Conservation (phyloP, 805 yeast species). For the Cyberlindnera euphorbiae region DNA sequence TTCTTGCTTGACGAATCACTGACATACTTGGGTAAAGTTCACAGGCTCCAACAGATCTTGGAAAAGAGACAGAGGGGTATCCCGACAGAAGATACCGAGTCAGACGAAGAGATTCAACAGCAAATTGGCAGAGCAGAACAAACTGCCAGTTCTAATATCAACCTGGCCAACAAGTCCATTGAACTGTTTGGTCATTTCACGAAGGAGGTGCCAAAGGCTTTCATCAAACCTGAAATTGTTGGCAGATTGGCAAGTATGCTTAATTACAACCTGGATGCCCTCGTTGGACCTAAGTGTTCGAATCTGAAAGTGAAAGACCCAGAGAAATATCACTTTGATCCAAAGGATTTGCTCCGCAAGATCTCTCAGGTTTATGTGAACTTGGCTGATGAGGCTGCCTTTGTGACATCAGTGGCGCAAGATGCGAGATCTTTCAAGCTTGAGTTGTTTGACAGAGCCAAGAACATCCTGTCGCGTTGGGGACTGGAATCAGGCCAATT, state of each 20-base stretch:
- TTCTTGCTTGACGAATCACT: conserved; percentile 88
- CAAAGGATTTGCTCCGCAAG: conserved; percentile 62
- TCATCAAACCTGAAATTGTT: conserved; percentile 83
- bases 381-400: conserved; percentile 57
- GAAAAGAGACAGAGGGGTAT: conserved; percentile 36
- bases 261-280: conserved; percentile 83
- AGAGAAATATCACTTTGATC: conserved; percentile 76
- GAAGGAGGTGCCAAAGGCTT: conserved; percentile 78
- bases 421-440: conserved; percentile 87
- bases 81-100: conserved; percentile 37
- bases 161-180: conserved; percentile 78
- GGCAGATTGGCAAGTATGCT: conserved; percentile 95
- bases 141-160: conserved; percentile 77
- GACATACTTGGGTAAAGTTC: conserved; percentile 72
- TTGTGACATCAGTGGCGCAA: conserved; percentile 75
- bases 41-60: conserved; percentile 63
- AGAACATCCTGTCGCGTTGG: conserved; percentile 52
- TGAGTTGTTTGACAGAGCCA: conserved; percentile 65
- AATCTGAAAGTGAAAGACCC: conserved; percentile 84
- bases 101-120: conserved; percentile 54
- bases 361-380: conserved; percentile 74
- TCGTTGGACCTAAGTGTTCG: conserved; percentile 93
- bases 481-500: conserved; percentile 50
- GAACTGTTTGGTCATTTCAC: conserved; percentile 77
- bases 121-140: conserved; percentile 62